phyloP scores from a whole-genome alignment of 495 filamentous ascomycete species.

The Gamarada debralockiae region DNA sequence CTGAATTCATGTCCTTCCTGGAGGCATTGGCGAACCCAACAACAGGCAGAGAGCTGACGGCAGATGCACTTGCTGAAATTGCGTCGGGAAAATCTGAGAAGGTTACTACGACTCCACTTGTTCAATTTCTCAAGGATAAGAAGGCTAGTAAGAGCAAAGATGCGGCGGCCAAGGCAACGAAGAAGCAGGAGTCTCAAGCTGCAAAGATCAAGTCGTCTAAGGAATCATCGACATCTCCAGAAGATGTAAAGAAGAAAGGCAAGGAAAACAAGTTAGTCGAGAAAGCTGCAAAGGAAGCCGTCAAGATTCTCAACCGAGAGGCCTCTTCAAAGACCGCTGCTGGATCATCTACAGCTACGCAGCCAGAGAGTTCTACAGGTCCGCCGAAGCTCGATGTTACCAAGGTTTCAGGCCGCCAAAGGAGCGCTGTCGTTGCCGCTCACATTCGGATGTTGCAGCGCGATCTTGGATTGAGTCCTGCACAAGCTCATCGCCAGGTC shows the following conservation, averaged over 20 bases:
- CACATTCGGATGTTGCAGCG: conserved; percentile 86
- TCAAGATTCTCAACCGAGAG: conserved; percentile 76
- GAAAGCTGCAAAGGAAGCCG: conserved; percentile 63
- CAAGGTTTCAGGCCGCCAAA: conserved; percentile 47
- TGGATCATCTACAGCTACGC: conserved; percentile 32
- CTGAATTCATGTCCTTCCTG: conserved; percentile 90
- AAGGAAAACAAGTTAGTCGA: conserved; percentile 51
- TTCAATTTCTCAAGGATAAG: conserved; percentile 86
- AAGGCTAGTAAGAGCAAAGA: conserved; percentile 87
- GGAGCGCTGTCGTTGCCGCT: conserved; percentile 62
- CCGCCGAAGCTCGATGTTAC: conserved; percentile 21
- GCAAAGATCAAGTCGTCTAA: conserved; percentile 55
- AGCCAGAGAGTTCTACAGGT: neutral
- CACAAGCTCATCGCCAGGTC: conserved; percentile 50
- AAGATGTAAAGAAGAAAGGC: conserved; percentile 50
- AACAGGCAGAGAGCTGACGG: conserved; percentile 37
- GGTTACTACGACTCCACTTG: conserved; percentile 77
- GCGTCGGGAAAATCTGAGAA: conserved; percentile 56
- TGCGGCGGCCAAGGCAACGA: conserved; percentile 35
- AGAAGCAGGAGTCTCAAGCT: conserved; percentile 42
- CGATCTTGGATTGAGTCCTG: conserved; percentile 77
- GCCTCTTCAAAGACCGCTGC: conserved; percentile 46
- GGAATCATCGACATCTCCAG: conserved; percentile 27
- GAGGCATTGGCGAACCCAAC: conserved; percentile 80
- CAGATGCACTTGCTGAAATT: conserved; percentile 46